Evolutionary conservation across 192 early-diverging fungal genomes (phyloP).

Genomic region (Lobosporangium transversale): DNA sequence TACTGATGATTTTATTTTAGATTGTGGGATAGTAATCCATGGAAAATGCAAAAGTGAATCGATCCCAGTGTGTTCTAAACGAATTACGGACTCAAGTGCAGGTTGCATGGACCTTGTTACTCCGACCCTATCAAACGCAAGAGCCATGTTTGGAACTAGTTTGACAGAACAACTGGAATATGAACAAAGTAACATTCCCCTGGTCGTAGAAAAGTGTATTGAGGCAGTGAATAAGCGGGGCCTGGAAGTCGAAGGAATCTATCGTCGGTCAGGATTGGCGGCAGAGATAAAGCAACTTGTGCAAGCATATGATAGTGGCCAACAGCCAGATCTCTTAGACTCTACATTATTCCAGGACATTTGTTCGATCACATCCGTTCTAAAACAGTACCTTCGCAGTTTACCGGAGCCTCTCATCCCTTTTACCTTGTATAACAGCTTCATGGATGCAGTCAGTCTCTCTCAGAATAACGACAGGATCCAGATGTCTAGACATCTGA

Average conservation of each 20-base stretch:
- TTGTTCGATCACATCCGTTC: constrained; percentile 77
- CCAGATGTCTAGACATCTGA: constrained; percentile 54
- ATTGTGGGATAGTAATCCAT: constrained; percentile 60
- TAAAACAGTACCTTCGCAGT: constrained; percentile 85
- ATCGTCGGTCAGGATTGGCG: constrained; percentile 81
- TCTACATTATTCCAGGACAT: constrained; percentile 73
- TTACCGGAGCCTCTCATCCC: constrained; percentile 80
- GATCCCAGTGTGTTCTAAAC: constrained; percentile 20
- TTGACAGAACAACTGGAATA: constrained; percentile 62
- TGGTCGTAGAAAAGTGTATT: constrained; percentile 74
- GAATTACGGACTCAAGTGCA: constrained; percentile 25
- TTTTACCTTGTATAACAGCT: constrained; percentile 71
- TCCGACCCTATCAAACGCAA: constrained; percentile 24
- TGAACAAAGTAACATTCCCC: constrained; percentile 69
- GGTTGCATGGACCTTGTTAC: constrained; percentile 25
- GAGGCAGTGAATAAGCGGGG: constrained; percentile 68
- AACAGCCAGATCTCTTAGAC: constrained; percentile 59
- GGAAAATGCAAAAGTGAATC: constrained; percentile 48
- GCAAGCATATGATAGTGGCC: constrained; percentile 67
- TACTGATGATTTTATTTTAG: too few species aligned
- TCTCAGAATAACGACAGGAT: constrained; percentile 51
- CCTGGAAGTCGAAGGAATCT: constrained; percentile 83
- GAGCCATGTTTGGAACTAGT: constrained; percentile 73
- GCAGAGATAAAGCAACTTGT: constrained; percentile 76
- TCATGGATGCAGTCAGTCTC: constrained; percentile 67